Conservation (phyloP, 192 early-diverging fungal species). For the Thamnidium elegans region DNA sequence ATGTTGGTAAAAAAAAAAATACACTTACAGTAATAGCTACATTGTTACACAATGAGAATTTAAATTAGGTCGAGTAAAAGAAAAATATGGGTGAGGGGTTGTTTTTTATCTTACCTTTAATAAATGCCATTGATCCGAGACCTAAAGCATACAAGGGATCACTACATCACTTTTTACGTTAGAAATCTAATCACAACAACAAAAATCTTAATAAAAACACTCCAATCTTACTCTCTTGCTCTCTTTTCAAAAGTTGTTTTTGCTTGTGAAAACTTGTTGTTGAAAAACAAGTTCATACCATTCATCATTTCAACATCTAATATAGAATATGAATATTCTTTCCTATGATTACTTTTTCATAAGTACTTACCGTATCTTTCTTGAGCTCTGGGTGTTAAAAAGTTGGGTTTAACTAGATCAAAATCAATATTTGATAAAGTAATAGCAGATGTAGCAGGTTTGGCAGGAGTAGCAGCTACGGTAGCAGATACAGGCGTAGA, state of each 20-base stretch:
- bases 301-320: conserved; percentile 31
- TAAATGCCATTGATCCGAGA: conserved; percentile 49
- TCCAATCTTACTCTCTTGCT: conserved; percentile 34
- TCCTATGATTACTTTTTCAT: not conserved
- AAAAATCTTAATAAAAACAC: too few relatives aligned
- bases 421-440: conserved; percentile 16
- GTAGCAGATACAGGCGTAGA: too few relatives aligned
- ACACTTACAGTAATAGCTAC: conserved; percentile 29
- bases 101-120: conserved; percentile 47
- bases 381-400: conserved; percentile 25
- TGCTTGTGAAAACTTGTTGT: conserved; percentile 51
- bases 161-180: conserved; percentile 8
- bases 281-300: conserved; percentile 47
- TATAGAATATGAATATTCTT: not conserved
- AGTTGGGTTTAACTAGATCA: conserved; percentile 26
- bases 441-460: conserved; percentile 15
- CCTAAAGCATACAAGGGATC: conserved; percentile 55
- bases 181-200: not conserved
- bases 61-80: too few relatives aligned
- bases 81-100: too few relatives aligned
- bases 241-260: conserved; percentile 46
- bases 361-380: conserved; percentile 25
- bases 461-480: not conserved
- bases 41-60: not conserved
- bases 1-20: not conserved